These are phyloP conservation scores for Lipomyces oligophaga DNA, from an alignment of 805 yeast genomes.

Conservation along the genomic window DNA sequence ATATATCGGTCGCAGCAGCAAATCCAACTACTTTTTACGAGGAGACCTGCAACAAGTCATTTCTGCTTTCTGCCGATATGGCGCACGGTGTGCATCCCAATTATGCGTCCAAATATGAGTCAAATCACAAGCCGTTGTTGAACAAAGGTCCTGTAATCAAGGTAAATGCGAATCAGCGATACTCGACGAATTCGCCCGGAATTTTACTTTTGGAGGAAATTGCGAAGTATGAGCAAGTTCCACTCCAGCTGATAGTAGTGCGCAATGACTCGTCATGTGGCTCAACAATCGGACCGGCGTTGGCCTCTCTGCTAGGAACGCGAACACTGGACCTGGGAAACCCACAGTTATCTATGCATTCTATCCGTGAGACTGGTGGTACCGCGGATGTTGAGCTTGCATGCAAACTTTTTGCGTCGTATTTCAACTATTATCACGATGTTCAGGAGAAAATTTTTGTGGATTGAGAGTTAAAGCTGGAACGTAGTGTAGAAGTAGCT, in stretches of 20 bases:
- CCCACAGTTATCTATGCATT: slow-evolving; percentile 81
- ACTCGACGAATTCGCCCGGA: slow-evolving; percentile 91
- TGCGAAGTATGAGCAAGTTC: slow-evolving; percentile 66
- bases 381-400: slow-evolving; percentile 71
- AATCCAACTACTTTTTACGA: slow-evolving; percentile 9
- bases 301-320: slow-evolving; percentile 58
- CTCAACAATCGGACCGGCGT: slow-evolving; percentile 91
- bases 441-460: slow-evolving; percentile 34
- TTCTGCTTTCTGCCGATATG: slow-evolving; percentile 88
- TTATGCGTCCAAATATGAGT: slow-evolving; percentile 71
- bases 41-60: slow-evolving; percentile 53
- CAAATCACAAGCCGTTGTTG: slow-evolving; percentile 70
- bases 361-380: slow-evolving; percentile 78
- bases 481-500: too few species aligned
- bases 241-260: slow-evolving; percentile 88
- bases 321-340: slow-evolving; percentile 64
- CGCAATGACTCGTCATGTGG: slow-evolving; percentile 94
- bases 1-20: slow-evolving; percentile 28
- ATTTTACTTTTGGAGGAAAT: slow-evolving; percentile 68
- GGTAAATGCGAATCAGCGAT: slow-evolving; percentile 91
- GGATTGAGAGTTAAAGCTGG: too few species aligned
- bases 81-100: slow-evolving; percentile 98
- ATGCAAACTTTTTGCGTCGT: slow-evolving; percentile 62
- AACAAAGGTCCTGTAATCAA: slow-evolving; percentile 92
- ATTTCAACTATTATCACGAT: slow-evolving; percentile 59